Conservation (phyloP, 73 alveolate species). For the Tetrahymena elliotti region DNA sequence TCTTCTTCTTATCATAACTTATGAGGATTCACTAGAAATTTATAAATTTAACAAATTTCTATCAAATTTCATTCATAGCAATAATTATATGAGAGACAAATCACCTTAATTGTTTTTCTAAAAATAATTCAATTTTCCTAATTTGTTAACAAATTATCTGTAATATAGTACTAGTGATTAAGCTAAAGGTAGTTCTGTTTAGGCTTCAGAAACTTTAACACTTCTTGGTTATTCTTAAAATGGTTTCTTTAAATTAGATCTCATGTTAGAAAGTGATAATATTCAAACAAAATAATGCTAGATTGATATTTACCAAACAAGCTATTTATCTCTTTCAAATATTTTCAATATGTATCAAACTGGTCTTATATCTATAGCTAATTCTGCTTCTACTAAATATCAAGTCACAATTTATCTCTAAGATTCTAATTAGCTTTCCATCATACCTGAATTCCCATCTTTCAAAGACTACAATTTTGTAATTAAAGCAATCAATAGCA, state of each 20-base stretch:
- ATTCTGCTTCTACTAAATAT: background rate
- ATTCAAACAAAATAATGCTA: background rate
- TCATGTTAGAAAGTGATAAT: background rate
- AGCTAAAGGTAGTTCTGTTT: background rate
- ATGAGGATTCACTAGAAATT: background rate
- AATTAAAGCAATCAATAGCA: background rate
- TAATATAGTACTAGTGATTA: background rate
- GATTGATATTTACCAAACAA: background rate
- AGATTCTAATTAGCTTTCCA: background rate
- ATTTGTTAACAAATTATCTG: background rate
- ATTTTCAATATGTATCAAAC: background rate
- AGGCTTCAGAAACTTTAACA: background rate
- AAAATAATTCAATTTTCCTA: background rate
- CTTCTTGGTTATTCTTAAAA: background rate
- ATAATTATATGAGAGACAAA: background rate
- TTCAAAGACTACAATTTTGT: background rate
- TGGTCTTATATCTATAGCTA: background rate
- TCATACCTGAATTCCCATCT: background rate
- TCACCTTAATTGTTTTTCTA: background rate
- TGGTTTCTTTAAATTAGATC: background rate
- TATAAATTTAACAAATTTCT: background rate
- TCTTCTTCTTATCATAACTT: background rate
- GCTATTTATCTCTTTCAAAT: background rate
- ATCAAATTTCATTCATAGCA: background rate
- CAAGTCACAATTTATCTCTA: background rate